phyloP scores from a whole-genome alignment of 2,329 filamentous ascomycete species.

The Magnaporthiopsis incrustans region DNA sequence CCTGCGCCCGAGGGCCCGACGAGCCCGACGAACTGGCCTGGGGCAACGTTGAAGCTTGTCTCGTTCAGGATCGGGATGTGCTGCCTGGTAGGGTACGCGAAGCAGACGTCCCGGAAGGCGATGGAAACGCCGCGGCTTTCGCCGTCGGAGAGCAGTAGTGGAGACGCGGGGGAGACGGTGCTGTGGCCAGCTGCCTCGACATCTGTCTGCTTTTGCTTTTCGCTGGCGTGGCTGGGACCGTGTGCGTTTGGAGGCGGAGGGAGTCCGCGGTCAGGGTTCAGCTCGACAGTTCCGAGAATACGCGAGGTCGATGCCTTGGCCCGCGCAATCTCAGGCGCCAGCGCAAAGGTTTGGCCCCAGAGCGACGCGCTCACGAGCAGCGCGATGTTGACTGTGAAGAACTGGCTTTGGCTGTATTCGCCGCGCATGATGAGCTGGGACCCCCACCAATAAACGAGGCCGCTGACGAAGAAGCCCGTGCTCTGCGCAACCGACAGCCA shows the following conservation, averaged over 20 bases:
- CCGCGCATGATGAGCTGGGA: constrained; percentile 61
- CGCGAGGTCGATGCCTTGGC: constrained; percentile 54
- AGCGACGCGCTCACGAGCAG: constrained; percentile 66
- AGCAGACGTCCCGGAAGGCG: constrained; percentile 48
- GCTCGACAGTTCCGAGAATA: constrained; percentile 25
- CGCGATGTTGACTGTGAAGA: constrained; percentile 65
- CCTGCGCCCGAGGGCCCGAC: constrained; percentile 39
- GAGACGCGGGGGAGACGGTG: neutral
- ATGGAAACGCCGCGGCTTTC: constrained; percentile 34
- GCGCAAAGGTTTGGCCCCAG: constrained; percentile 66
- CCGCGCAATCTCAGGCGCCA: constrained; percentile 66
- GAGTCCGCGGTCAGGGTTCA: neutral
- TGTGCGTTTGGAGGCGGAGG: neutral
- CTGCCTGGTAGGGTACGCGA: constrained; percentile 53
- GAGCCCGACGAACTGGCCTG: constrained; percentile 31
- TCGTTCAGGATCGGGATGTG: constrained; percentile 39
- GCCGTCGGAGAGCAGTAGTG: constrained; percentile 9
- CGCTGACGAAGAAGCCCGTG: constrained; percentile 60
- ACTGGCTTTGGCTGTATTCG: constrained; percentile 56
- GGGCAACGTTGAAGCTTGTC: constrained; percentile 27
- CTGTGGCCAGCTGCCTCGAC: constrained; percentile 27
- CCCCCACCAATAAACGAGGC: constrained; percentile 76
- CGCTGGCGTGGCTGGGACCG: constrained; percentile 9
- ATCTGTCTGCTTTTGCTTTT: constrained; percentile 22
- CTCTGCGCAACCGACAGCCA: constrained; percentile 54